A percentile compares a stretch with the other conserved stretches of the same genome.
phyloP scores from a whole-genome alignment of 2,329 filamentous ascomycete genomes.

The Penicillium sp. region DNA sequence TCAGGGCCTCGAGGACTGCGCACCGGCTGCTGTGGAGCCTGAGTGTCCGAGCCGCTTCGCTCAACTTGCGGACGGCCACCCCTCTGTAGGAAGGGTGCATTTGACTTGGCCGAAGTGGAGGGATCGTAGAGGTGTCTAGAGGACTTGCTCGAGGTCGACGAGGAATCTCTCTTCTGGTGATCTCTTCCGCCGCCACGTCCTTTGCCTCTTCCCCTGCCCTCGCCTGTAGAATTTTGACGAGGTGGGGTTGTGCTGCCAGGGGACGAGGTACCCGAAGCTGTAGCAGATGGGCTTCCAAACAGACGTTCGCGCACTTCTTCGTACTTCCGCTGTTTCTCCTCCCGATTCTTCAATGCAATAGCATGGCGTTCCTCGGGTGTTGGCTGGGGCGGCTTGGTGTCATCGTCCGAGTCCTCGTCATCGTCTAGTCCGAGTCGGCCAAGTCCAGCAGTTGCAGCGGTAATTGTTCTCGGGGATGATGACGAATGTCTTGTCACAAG shows the following conservation, averaged over 20 bases:
- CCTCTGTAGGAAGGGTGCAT: conserved; percentile 48
- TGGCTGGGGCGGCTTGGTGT: conserved; percentile 60
- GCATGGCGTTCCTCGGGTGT: conserved; percentile 74
- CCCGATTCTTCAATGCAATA: conserved; percentile 73
- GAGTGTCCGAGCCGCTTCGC: conserved; percentile 38
- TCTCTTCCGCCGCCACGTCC: conserved; percentile 51
- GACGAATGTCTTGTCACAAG: conserved; percentile 59
- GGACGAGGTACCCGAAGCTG: conserved; percentile 57
- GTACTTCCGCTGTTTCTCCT: conserved; percentile 88
- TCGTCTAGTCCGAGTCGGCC: conserved; percentile 48
- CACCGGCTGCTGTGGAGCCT: conserved; percentile 57
- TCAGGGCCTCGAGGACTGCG: conserved; percentile 77
- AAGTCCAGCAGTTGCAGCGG: conserved; percentile 44
- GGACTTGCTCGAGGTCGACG: conserved; percentile 37
- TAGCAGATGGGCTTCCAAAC: conserved; percentile 61
- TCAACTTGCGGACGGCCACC: conserved; percentile 42
- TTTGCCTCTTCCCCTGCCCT: conserved; percentile 46
- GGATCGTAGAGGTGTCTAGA: conserved; percentile 73
- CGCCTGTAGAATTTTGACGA: conserved; percentile 30
- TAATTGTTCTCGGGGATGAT: conserved; percentile 36
- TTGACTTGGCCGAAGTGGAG: conserved; percentile 64
- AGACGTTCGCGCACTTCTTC: conserved; percentile 85
- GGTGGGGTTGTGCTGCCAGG: conserved; percentile 64
- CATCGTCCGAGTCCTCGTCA: conserved; percentile 67
- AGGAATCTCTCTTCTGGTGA: conserved; percentile 43